Percentiles rank a stretch among this genome's conserved stretches.
phyloP scores from a whole-genome alignment of 2,329 filamentous ascomycete genomes.

The Chaetomium globosum region DNA sequence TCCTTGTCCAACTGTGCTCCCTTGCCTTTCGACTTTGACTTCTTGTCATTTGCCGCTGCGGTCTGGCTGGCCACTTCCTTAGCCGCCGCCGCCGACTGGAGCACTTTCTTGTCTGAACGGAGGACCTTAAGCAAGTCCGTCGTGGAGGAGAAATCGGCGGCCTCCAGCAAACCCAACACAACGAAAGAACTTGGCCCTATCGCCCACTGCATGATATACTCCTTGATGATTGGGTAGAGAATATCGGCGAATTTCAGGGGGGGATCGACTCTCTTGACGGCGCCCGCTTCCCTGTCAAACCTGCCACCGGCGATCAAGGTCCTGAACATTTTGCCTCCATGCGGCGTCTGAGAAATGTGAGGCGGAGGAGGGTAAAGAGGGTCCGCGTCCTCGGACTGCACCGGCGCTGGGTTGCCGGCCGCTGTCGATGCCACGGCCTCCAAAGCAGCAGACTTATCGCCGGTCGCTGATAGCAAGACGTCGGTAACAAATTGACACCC shows the following conservation, averaged over 20 bases:
- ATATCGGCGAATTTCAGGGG: conserved; percentile 77
- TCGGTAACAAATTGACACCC: conserved; percentile 87
- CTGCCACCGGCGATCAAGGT: conserved; percentile 85
- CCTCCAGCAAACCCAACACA: conserved; percentile 77
- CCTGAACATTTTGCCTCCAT: conserved; percentile 83
- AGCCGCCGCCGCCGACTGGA: conserved; percentile 68
- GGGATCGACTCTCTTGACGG: conserved; percentile 70
- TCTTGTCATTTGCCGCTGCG: conserved; percentile 51
- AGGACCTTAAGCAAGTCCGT: conserved; percentile 69
- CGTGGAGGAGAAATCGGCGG: conserved; percentile 67
- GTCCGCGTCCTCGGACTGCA: conserved; percentile 45
- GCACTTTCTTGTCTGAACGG: conserved; percentile 70
- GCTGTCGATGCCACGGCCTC: conserved; percentile 68
- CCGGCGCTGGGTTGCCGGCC: conserved; percentile 55
- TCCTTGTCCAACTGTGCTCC: conserved; percentile 50
- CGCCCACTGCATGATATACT: conserved; percentile 78
- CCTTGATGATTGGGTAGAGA: conserved; percentile 80
- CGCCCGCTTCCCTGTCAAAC: conserved; percentile 75
- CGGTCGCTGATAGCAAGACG: conserved; percentile 73
- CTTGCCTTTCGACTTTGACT: conserved; percentile 49
- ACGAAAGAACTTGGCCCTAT: conserved; percentile 85
- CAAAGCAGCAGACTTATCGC: conserved; percentile 76
- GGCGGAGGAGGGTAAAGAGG: conserved; percentile 41
- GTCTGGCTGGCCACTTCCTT: conserved; percentile 60
- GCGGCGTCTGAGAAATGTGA: conserved; percentile 64